Conservation (phyloP, 2,329 filamentous ascomycete species). For the Calonectria fujianensis region DNA sequence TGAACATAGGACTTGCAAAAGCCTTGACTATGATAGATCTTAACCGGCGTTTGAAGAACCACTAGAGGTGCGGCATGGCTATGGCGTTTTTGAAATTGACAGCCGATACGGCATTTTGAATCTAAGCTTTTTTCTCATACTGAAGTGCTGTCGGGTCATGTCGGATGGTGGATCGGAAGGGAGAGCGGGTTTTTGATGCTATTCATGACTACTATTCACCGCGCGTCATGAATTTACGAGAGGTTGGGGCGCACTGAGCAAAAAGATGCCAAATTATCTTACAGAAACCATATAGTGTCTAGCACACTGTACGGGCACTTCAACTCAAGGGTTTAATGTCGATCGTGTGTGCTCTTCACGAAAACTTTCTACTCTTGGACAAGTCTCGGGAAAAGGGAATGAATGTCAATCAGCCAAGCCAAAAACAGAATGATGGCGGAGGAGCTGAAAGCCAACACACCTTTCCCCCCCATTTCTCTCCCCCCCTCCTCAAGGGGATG, state of each 20-base stretch:
- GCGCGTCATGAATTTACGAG: neutral
- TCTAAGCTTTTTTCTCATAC: conserved; percentile 40
- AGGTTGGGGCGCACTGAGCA: neutral
- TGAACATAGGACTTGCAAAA: conserved; percentile 46
- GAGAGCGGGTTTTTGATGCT: neutral
- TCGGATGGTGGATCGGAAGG: conserved; percentile 24
- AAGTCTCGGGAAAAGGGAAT: neutral
- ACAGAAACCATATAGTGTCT: neutral
- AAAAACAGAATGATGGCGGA: neutral
- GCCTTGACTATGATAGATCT: conserved; percentile 53
- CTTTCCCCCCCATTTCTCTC: neutral
- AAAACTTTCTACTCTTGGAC: conserved; percentile 11
- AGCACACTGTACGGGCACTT: neutral
- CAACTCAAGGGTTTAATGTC: neutral
- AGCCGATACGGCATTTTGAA: conserved; percentile 51
- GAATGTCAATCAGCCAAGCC: conserved; percentile 5
- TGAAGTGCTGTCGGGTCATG: conserved; percentile 51
- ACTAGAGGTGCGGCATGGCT: conserved; percentile 54
- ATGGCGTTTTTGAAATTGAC: conserved; percentile 44
- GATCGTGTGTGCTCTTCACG: neutral
- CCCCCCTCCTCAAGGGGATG: no score
- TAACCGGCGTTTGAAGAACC: conserved; percentile 56
- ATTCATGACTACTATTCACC: neutral
- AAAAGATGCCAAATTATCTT: neutral
- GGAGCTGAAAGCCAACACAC: neutral